Conservation (phyloP, 2,329 filamentous ascomycete species). For the Colletotrichum sp. region DNA sequence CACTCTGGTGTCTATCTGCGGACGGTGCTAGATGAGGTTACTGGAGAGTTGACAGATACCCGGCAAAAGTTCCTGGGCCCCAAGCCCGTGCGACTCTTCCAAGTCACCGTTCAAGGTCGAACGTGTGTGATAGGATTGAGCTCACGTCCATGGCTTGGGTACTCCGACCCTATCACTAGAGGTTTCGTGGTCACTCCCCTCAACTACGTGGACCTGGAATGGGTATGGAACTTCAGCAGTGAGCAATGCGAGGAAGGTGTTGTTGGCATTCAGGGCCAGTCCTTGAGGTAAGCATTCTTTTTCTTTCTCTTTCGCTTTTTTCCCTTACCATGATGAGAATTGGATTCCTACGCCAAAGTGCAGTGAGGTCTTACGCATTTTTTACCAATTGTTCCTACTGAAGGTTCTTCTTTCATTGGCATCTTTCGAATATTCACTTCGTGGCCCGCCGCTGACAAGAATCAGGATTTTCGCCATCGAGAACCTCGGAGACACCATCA, state of each 20-base stretch:
- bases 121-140: conserved; percentile 88
- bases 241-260: conserved; percentile 93
- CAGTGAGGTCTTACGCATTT: conserved; percentile 62
- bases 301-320: conserved; percentile 32
- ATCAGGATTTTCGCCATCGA: conserved; percentile 87
- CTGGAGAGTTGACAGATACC: conserved; percentile 93
- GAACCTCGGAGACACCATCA: conserved; percentile 82
- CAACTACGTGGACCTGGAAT: conserved; percentile 86
- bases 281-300: conserved; percentile 70
- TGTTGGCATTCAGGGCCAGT: conserved; percentile 90
- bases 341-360: conserved; percentile 60
- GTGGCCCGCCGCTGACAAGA: conserved; percentile 35
- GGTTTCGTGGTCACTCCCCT: conserved; percentile 92
- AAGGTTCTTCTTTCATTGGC: conserved; percentile 41
- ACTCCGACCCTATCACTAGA: conserved; percentile 85
- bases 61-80: conserved; percentile 93
- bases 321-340: conserved; percentile 65
- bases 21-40: conserved; percentile 93
- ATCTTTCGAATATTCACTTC: conserved; percentile 3
- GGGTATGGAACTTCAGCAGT: conserved; percentile 96
- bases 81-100: conserved; percentile 87
- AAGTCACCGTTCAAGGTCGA: conserved; percentile 85
- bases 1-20: conserved; percentile 95
- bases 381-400: conserved; percentile 98
- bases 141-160: conserved; percentile 94